These are phyloP conservation scores for Panaeolus cyanescens DNA, from an alignment of 768 basidiomycete genomes.

Conservation along the genomic window DNA sequence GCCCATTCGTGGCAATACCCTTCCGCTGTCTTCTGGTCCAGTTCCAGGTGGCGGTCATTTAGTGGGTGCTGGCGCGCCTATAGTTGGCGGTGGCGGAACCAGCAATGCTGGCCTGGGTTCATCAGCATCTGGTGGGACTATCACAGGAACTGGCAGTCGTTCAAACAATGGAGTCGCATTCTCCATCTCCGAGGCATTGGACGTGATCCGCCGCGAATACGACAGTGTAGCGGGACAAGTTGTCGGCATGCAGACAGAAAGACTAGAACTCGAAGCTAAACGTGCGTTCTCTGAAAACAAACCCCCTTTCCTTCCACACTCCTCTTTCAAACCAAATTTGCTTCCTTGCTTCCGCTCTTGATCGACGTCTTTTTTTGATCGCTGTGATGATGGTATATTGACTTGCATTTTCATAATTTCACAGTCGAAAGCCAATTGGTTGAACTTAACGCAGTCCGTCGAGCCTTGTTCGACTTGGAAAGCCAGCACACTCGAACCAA, in stretches of 20 bases:
- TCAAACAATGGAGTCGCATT: slow-evolving; percentile 1
- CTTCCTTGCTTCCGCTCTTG: slow-evolving; percentile 1
- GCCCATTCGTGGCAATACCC: background rate
- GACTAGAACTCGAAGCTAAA: slow-evolving; percentile 70
- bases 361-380: background rate
- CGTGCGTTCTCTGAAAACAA: slow-evolving; percentile 52
- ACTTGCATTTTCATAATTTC: background rate
- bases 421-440: slow-evolving; percentile 73
- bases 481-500: slow-evolving; percentile 72
- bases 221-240: slow-evolving; percentile 65
- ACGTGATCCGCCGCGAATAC: slow-evolving; percentile 78
- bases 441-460: slow-evolving; percentile 78
- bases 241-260: slow-evolving; percentile 68
- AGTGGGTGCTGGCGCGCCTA: background rate
- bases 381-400: background rate
- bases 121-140: background rate
- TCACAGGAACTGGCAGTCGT: background rate
- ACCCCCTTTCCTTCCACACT: slow-evolving; percentile 3
- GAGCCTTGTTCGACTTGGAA: slow-evolving; percentile 83
- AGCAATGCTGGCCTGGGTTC: background rate
- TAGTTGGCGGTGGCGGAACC: background rate
- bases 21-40: background rate
- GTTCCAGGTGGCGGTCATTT: background rate
- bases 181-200: slow-evolving; percentile 58
- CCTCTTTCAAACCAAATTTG: slow-evolving; percentile 3